A percentile compares a stretch with the other conserved stretches of the same genome.
Conservation (phyloP, 768 basidiomycete genomes). For the Dentipellis fragilis region DNA sequence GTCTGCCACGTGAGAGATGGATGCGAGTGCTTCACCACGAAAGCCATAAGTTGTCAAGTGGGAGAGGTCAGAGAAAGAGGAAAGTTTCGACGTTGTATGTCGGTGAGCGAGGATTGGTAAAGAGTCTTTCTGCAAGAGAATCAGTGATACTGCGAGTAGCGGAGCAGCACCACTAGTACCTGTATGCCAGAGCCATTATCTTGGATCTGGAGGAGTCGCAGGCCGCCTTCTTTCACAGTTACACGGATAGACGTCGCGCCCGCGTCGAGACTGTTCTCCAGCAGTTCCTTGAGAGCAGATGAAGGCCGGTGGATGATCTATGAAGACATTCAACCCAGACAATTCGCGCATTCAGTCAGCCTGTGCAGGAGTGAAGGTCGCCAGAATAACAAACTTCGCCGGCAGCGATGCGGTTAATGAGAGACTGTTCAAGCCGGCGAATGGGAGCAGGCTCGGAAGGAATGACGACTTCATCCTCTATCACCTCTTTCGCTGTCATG, state of each 20-base stretch:
- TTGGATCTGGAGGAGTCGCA: constrained; percentile 91
- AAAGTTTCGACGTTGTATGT: constrained; percentile 91
- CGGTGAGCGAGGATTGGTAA: constrained; percentile 87
- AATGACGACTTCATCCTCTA: not conserved
- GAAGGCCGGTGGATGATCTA: constrained; percentile 86
- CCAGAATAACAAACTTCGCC: constrained; percentile 38
- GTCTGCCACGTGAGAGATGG: constrained; percentile 89
- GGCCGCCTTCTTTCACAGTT: constrained; percentile 88
- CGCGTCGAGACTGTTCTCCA: constrained; percentile 95
- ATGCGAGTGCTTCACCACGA: constrained; percentile 92
- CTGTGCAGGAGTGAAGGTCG: not conserved
- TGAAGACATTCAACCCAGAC: not conserved
- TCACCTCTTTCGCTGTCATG: too few relatives aligned
- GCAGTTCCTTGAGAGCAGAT: constrained; percentile 90
- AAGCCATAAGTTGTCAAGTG: constrained; percentile 90
- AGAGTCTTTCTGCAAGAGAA: constrained; percentile 60
- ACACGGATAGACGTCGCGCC: constrained; percentile 79
- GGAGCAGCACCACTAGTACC: constrained; percentile 34
- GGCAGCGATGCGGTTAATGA: constrained; percentile 25
- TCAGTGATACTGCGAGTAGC: not conserved
- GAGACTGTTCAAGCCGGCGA: constrained; percentile 8
- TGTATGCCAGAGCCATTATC: constrained; percentile 95
- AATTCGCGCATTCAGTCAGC: constrained; percentile 24
- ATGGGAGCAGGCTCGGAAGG: constrained; percentile 10
- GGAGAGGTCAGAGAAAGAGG: constrained; percentile 76